These are phyloP conservation scores for Tuber umbilicatum DNA, from an alignment of 495 filamentous ascomycete species.

Conservation along the genomic window DNA sequence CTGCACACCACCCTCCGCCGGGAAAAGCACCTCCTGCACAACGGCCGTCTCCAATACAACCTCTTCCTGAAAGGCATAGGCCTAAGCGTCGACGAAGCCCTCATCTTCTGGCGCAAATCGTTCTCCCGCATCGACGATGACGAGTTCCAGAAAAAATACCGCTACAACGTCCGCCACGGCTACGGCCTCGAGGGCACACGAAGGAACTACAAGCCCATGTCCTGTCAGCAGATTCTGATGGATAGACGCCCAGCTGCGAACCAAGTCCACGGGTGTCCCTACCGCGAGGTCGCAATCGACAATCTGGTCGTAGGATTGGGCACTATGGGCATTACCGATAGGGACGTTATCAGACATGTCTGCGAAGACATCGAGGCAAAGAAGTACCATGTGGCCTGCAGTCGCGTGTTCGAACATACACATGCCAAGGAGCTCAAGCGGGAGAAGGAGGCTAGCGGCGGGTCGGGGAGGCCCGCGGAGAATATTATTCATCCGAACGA, in stretches of 20 bases:
- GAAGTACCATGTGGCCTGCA: slow-evolving; percentile 93
- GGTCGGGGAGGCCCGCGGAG: slow-evolving; percentile 72
- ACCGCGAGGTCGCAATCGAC: slow-evolving; percentile 81
- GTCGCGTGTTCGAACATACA: slow-evolving; percentile 82
- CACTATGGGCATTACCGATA: slow-evolving; percentile 67
- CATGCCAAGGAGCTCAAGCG: slow-evolving; percentile 83
- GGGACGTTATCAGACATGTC: slow-evolving; percentile 68
- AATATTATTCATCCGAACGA: slow-evolving; percentile 97
- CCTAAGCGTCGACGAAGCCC: slow-evolving; percentile 78
- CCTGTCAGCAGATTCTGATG: slow-evolving; percentile 87
- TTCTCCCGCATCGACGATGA: slow-evolving; percentile 86
- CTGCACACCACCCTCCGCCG: slow-evolving; percentile 76
- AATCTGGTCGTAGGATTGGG: slow-evolving; percentile 73
- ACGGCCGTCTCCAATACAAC: slow-evolving; percentile 86
- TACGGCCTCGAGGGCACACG: slow-evolving; percentile 91
- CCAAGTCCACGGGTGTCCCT: slow-evolving; percentile 90
- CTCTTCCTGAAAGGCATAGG: slow-evolving; percentile 98
- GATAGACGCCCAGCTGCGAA: slow-evolving; percentile 77
- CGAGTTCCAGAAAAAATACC: slow-evolving; percentile 88
- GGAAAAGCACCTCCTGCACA: slow-evolving; percentile 86
- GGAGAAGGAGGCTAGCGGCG: slow-evolving; percentile 62
- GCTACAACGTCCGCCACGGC: slow-evolving; percentile 87
- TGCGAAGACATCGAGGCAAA: slow-evolving; percentile 81
- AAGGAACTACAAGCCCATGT: slow-evolving; percentile 80
- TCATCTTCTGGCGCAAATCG: slow-evolving; percentile 84